Evolutionary conservation across 371 early-diverging fungal genomes (phyloP).

Genomic region (Apophysomyces ossiformis): DNA sequence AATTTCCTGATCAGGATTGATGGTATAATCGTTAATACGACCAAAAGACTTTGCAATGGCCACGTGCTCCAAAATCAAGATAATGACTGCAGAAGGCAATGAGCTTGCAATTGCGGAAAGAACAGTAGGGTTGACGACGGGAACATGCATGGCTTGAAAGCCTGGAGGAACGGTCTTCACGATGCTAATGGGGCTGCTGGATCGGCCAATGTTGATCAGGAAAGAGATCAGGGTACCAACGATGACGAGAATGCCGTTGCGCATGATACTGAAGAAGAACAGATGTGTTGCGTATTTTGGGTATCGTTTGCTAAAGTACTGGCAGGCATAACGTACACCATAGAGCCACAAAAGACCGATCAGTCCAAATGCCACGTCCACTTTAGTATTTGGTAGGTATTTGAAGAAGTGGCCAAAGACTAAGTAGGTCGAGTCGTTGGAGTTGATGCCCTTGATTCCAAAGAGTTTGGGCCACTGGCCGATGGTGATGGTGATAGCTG

Average conservation of each 20-base stretch:
- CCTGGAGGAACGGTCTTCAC: slow-evolving; percentile 75
- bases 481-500: slow-evolving; percentile 77
- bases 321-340: slow-evolving; percentile 45
- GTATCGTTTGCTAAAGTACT: slow-evolving; percentile 38
- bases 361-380: slow-evolving; percentile 59
- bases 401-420: slow-evolving; percentile 61
- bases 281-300: slow-evolving; percentile 45
- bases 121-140: slow-evolving; percentile 40
- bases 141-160: slow-evolving; percentile 61
- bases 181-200: slow-evolving; percentile 55
- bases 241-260: slow-evolving; percentile 52
- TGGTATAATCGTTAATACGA: slow-evolving; percentile 65
- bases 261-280: slow-evolving; percentile 57
- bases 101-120: slow-evolving; percentile 53
- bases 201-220: slow-evolving; percentile 45
- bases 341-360: slow-evolving; percentile 51
- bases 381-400: slow-evolving; percentile 43
- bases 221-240: slow-evolving; percentile 50
- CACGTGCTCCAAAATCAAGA: slow-evolving; percentile 83
- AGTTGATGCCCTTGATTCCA: slow-evolving; percentile 69
- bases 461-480: slow-evolving; percentile 77
- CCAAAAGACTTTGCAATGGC: slow-evolving; percentile 86
- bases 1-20: slow-evolving; percentile 82
- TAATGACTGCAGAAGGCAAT: slow-evolving; percentile 68
- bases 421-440: slow-evolving; percentile 57